These are phyloP conservation scores for Amanita jacksonii DNA, from an alignment of 768 basidiomycete genomes.

Conservation along the genomic window DNA sequence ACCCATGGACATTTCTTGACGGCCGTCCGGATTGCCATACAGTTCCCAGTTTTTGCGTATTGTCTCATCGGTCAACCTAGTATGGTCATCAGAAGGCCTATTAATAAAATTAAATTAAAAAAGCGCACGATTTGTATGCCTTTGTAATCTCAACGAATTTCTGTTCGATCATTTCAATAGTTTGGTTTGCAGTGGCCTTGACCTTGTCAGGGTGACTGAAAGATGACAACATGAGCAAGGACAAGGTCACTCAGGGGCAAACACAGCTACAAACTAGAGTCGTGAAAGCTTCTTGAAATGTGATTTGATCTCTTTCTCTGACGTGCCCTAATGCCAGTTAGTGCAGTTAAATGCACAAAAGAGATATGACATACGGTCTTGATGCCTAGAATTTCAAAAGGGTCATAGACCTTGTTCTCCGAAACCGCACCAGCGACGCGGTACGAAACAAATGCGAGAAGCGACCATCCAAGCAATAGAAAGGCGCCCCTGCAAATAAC, in stretches of 20 bases:
- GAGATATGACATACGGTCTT: conserved; percentile 36
- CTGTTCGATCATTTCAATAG: conserved; percentile 75
- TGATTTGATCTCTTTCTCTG: conserved; percentile 91
- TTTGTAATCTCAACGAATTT: conserved; percentile 92
- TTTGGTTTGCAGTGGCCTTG: conserved; percentile 70
- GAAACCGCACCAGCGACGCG: conserved; percentile 45
- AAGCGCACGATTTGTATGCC: conserved; percentile 85
- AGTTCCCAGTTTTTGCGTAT: conserved; percentile 84
- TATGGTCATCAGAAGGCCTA: background rate
- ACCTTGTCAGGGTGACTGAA: conserved; percentile 95
- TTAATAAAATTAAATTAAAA: background rate
- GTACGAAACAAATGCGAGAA: conserved; percentile 61
- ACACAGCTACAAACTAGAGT: conserved; percentile 51
- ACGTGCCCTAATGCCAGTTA: conserved; percentile 35
- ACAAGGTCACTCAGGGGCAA: background rate
- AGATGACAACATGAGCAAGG: background rate
- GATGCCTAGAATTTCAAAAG: conserved; percentile 89
- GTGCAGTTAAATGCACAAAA: conserved; percentile 2
- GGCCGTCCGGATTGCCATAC: conserved; percentile 93
- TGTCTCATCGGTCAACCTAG: conserved; percentile 82
- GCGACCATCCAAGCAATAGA: conserved; percentile 62
- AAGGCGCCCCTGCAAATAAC: conserved; percentile 50
- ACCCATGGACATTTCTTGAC: conserved; percentile 90
- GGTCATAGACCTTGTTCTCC: conserved; percentile 77
- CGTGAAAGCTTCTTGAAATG: conserved; percentile 90